Conservation (phyloP, 2,329 filamentous ascomycete genomes). For the Alternaria arbusti region DNA sequence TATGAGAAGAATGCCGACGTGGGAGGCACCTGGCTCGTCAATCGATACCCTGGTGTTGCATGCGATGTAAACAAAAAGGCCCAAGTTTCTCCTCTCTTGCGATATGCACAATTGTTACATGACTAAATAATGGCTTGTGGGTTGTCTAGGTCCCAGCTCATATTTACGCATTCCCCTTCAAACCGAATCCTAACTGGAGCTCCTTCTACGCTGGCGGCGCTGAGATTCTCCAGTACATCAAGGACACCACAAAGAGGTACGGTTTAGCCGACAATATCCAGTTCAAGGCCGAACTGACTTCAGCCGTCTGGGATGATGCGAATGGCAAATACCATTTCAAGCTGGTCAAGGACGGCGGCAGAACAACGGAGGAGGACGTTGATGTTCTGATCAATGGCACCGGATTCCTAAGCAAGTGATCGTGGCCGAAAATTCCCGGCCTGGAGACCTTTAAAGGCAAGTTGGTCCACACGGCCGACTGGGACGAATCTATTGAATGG, state of each 20-base stretch:
- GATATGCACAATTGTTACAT: too few relatives aligned
- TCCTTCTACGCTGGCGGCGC: too few relatives aligned
- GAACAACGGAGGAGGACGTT: not conserved
- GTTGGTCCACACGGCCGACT: not conserved
- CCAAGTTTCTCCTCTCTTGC: too few relatives aligned
- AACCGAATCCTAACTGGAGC: too few relatives aligned
- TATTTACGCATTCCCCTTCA: too few relatives aligned
- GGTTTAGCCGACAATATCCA: too few relatives aligned
- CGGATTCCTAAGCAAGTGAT: not conserved
- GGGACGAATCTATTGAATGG: constrained; percentile 14
- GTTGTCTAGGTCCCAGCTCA: too few relatives aligned
- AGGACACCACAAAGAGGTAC: too few relatives aligned
- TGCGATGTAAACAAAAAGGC: constrained; percentile 7
- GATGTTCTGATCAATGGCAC: constrained; percentile 3
- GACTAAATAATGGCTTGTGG: too few relatives aligned
- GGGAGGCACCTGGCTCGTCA: constrained; percentile 51
- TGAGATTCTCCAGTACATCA: too few relatives aligned
- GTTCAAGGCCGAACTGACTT: not conserved
- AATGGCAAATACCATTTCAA: too few relatives aligned
- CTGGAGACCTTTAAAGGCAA: not conserved
- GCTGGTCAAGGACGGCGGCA: not conserved
- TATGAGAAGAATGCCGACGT: constrained; percentile 51
- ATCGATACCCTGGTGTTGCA: constrained; percentile 28
- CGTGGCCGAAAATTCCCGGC: not conserved
- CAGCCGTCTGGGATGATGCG: too few relatives aligned